These are phyloP conservation scores for Colletotrichum neosansevieriae DNA, from an alignment of 2,329 filamentous ascomycete genomes.

Conservation along the genomic window DNA sequence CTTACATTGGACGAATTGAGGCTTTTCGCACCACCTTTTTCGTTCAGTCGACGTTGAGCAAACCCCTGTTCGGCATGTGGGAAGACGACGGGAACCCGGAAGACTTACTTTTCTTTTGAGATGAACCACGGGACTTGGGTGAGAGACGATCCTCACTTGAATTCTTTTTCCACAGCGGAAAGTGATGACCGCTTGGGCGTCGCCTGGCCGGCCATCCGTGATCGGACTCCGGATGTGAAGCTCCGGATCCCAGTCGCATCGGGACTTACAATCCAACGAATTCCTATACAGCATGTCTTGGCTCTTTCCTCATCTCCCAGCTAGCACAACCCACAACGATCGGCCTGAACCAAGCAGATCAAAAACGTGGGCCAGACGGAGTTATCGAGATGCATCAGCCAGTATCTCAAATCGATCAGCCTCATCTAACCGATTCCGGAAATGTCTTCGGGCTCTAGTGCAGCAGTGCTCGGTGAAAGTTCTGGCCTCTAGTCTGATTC, in stretches of 20 bases:
- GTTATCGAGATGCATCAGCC: conserved; percentile 6
- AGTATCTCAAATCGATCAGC: background rate
- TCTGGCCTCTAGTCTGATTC: background rate
- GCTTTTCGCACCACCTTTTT: background rate
- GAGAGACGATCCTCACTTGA: background rate
- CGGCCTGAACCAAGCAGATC: too few relatives aligned
- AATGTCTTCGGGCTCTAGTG: background rate
- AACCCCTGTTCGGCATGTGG: background rate
- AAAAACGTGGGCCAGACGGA: background rate
- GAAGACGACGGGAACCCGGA: background rate
- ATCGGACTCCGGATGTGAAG: conserved; percentile 18
- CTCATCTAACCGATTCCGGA: conserved; percentile 5
- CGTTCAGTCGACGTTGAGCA: background rate
- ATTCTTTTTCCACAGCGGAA: background rate
- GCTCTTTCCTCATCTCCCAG: background rate
- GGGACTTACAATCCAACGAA: background rate
- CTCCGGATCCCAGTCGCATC: conserved; percentile 11
- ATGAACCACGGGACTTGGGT: conserved; percentile 6
- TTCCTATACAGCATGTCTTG: background rate
- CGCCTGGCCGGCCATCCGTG: background rate
- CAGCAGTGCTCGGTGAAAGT: background rate
- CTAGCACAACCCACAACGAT: background rate
- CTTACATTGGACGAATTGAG: conserved; percentile 22
- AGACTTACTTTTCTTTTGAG: background rate
- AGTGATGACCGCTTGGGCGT: background rate